Percentiles rank a stretch among this genome's conserved stretches.
phyloP scores from a whole-genome alignment of 345 rosid species.

The Theobroma cacao region DNA sequence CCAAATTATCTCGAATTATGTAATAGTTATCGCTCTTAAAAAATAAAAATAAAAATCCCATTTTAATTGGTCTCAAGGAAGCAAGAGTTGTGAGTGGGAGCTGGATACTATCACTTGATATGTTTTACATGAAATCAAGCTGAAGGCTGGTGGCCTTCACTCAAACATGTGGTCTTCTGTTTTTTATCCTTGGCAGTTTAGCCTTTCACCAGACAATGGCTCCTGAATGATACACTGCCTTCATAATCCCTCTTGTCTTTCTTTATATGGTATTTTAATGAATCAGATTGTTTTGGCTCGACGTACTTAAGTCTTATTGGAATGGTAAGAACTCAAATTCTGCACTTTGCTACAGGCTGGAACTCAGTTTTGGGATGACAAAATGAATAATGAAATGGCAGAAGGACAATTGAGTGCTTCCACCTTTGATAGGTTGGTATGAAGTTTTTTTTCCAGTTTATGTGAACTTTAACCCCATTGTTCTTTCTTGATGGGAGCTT shows the following conservation, averaged over 20 bases:
- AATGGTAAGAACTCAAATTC: background rate
- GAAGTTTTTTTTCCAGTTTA: background rate
- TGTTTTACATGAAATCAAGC: background rate
- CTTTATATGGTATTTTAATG: background rate
- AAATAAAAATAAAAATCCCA: background rate
- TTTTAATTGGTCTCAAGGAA: background rate
- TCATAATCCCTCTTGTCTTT: background rate
- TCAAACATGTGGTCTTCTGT: background rate
- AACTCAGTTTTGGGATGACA: slow-evolving; percentile 97
- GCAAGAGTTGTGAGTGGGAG: background rate
- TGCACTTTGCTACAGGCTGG: slow-evolving; percentile 59
- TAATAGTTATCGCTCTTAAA: background rate
- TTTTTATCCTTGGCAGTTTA: background rate
- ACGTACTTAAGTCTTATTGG: background rate
- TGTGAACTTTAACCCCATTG: background rate
- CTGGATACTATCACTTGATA: background rate
- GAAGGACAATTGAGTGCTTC: slow-evolving; percentile 75
- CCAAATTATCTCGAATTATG: background rate
- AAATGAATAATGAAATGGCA: slow-evolving; percentile 79
- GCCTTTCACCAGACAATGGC: background rate
- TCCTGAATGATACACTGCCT: background rate
- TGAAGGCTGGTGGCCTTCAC: background rate
- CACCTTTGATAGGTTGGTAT: slow-evolving; percentile 71
- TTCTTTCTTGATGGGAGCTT: background rate
- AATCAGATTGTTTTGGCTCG: background rate